A percentile compares a stretch with the other conserved stretches of the same genome.
Conservation (phyloP, 1,139 yeast genomes). For the Citeromyces siamensis region DNA sequence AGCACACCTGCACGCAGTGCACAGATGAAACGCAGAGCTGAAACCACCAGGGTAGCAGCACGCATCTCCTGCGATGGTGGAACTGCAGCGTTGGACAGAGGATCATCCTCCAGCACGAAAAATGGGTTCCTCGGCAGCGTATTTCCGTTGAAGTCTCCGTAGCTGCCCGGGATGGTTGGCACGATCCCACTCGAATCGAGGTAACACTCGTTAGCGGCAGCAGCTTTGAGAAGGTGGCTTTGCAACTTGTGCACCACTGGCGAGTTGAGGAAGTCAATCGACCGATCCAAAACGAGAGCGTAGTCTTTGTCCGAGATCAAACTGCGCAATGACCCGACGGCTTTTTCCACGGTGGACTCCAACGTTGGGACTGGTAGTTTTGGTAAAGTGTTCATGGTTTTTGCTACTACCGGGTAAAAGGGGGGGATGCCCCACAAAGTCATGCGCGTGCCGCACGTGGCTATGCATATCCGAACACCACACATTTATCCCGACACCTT, state of each 20-base stretch:
- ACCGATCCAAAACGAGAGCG: constrained; percentile 24
- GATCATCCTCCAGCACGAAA: constrained; percentile 61
- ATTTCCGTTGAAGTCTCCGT: constrained; percentile 53
- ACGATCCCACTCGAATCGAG: constrained; percentile 41
- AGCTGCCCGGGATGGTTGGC: constrained; percentile 48
- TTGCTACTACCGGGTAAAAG: neutral
- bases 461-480: neutral
- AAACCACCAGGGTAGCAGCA: constrained; percentile 52
- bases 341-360: constrained; percentile 29
- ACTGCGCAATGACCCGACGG: constrained; percentile 37
- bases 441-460: neutral
- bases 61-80: constrained; percentile 52
- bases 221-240: constrained; percentile 32
- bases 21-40: constrained; percentile 51
- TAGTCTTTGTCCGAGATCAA: constrained; percentile 31
- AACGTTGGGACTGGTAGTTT: constrained; percentile 43
- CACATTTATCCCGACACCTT: neutral
- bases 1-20: constrained; percentile 41
- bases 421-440: neutral
- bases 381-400: constrained; percentile 21
- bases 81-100: constrained; percentile 34
- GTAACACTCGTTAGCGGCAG: constrained; percentile 36
- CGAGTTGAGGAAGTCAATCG: constrained; percentile 31
- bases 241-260: constrained; percentile 35
- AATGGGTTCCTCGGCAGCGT: constrained; percentile 70